Evolutionary conservation across 176 grass and related monocot species (phyloP), one percentile per base, ranked within the genome.

Genomic region (Paspalum notatum): DNA sequence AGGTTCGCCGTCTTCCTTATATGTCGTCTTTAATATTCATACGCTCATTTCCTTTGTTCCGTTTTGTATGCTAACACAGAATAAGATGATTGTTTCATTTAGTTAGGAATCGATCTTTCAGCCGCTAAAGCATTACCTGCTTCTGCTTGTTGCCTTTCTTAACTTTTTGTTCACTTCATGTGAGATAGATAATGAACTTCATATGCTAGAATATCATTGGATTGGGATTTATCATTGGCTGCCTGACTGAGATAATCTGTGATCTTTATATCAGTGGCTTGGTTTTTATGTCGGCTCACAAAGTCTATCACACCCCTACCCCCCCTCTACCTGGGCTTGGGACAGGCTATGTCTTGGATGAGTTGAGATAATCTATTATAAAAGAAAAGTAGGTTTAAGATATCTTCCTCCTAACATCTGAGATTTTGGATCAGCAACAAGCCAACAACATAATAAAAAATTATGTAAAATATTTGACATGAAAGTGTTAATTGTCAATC

Each of bases 1-100:
- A 91, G 92, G 92, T 98, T 59, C 1, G 74, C 76, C 72, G 74
- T 82, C 41, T 79, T 86, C 48, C 55, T 74, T 17, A 39, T 68
- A 65, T 32, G 14, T 56, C 75, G 32, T 27, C 3, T 63, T 54
- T 42, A 78, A 1, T 73, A 20, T 60, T 77, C 43, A 53, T 45
- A 68, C 53, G 66, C 18, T 4, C 24, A 0, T 70, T 27, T 42
- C 8, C 2, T 42, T 16, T 60, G 11, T 67, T 13, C 9, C 15
- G 0, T 9, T 5, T 13, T 13, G 26, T 61, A 61, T 77, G 9
- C 58, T 77, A 73, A 50, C 43, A 11, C 8, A 2, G 2, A 68
- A 51, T 39, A 38, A 38, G 45, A 52, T 1, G 15, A 78, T 62
- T 78, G 10, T 4, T 41, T 53, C 5, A 37, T 59, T 48, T 63